These are phyloP conservation scores for Pestalotiopsis sp. DNA, from an alignment of 2,329 filamentous ascomycete genomes.

Conservation along the genomic window DNA sequence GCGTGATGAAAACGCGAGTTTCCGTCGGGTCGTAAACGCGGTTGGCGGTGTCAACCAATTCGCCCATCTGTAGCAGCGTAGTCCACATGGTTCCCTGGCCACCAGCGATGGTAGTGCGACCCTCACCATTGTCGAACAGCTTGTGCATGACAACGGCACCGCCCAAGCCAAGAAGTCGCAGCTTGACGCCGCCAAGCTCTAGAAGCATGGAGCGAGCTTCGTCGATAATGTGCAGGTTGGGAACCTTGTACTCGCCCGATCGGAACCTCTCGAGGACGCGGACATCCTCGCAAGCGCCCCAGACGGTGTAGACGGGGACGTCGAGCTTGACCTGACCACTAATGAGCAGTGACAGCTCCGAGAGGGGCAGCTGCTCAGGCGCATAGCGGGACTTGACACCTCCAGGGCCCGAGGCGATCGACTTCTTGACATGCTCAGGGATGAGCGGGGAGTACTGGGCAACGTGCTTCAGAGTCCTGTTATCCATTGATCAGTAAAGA, in stretches of 20 bases:
- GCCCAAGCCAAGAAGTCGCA: constrained; percentile 88
- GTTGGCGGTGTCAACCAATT: constrained; percentile 96
- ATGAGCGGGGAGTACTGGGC: constrained; percentile 97
- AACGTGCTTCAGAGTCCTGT: constrained; percentile 93
- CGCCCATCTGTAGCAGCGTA: constrained; percentile 95
- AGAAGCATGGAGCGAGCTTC: constrained; percentile 95
- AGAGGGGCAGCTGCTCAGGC: constrained; percentile 83
- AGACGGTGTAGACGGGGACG: constrained; percentile 97
- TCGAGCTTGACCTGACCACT: constrained; percentile 89
- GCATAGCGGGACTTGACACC: constrained; percentile 86
- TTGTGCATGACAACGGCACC: constrained; percentile 99
- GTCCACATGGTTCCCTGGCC: constrained; percentile 99
- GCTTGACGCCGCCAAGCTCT: constrained; percentile 93
- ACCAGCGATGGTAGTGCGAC: constrained; percentile 95
- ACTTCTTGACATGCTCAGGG: constrained; percentile 73
- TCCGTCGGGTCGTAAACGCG: constrained; percentile 98
- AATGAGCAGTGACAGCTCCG: constrained; percentile 87
- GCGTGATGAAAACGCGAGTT: constrained; percentile 94
- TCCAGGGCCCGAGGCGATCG: constrained; percentile 67
- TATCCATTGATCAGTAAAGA: constrained; percentile 19
- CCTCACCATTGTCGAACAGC: constrained; percentile 97
- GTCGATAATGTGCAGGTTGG: constrained; percentile 97
- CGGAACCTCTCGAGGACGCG: constrained; percentile 96
- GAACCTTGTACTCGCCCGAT: constrained; percentile 96
- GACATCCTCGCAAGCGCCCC: constrained; percentile 98